Percentiles rank a stretch among this genome's conserved stretches.
These are phyloP conservation scores for Mesotaenium endlicherianum DNA, from an alignment of 139 green algal genomes.

Conservation along the genomic window DNA sequence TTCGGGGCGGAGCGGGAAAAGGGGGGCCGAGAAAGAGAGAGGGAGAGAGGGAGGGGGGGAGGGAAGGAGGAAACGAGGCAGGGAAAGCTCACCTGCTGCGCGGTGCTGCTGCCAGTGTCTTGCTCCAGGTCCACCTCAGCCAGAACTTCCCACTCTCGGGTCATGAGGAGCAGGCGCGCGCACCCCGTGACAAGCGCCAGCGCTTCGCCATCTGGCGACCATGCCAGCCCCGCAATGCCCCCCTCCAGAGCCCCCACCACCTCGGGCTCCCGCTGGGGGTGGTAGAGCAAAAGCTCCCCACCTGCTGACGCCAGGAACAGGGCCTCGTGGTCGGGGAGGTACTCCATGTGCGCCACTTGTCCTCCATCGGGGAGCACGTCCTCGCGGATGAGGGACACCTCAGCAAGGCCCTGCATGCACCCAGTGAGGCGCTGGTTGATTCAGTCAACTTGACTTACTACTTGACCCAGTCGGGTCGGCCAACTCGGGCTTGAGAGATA, in stretches of 20 bases:
- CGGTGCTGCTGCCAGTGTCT: not conserved
- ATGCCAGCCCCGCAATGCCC: conserved; percentile 63
- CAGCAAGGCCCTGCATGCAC: not conserved
- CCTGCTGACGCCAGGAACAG: conserved; percentile 57
- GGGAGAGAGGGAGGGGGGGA: too few relatives aligned
- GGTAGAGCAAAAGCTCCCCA: conserved; percentile 66
- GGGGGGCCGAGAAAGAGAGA: too few relatives aligned
- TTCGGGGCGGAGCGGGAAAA: too few relatives aligned
- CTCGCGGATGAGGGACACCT: not conserved
- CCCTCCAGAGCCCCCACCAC: conserved; percentile 49
- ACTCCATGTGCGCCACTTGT: conserved; percentile 12
- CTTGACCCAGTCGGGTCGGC: too few relatives aligned
- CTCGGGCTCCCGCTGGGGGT: conserved; percentile 9
- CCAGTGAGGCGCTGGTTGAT: too few relatives aligned
- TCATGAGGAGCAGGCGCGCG: conserved; percentile 78
- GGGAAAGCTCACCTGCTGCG: too few relatives aligned
- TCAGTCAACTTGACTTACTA: too few relatives aligned
- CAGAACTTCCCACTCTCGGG: conserved; percentile 60
- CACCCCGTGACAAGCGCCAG: conserved; percentile 63
- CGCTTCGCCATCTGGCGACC: conserved; percentile 81
- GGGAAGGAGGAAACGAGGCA: too few relatives aligned
- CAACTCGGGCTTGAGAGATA: too few relatives aligned
- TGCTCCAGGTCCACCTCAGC: conserved; percentile 41
- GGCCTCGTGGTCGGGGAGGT: conserved; percentile 48
- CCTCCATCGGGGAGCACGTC: not conserved